phyloP scores from a whole-genome alignment of 495 filamentous ascomycete genomes.

The Niebla homalea region DNA sequence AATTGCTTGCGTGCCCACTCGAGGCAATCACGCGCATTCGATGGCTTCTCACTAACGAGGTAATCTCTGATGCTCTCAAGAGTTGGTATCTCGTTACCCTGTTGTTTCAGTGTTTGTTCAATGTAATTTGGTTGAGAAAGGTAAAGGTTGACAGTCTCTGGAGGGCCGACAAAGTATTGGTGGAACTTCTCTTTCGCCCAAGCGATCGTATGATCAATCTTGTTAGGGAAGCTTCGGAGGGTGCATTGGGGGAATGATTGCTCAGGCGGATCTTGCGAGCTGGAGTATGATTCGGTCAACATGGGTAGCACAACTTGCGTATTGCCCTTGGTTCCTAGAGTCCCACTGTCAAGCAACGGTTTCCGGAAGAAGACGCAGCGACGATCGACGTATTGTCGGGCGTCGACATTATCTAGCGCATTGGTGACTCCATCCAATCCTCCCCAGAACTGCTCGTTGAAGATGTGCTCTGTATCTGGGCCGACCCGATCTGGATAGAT shows the following conservation, averaged over 20 bases:
- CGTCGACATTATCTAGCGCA: constrained; percentile 95
- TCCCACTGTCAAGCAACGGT: constrained; percentile 90
- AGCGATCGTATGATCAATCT: constrained; percentile 97
- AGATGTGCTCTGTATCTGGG: constrained; percentile 83
- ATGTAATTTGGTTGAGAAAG: constrained; percentile 85
- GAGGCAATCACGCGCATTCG: constrained; percentile 91
- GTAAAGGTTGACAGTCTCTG: constrained; percentile 92
- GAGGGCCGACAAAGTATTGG: constrained; percentile 80
- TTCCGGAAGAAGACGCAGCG: constrained; percentile 98
- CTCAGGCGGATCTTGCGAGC: constrained; percentile 95
- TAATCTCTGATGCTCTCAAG: constrained; percentile 81
- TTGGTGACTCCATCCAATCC: constrained; percentile 88
- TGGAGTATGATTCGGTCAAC: constrained; percentile 94
- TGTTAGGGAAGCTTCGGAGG: constrained; percentile 92
- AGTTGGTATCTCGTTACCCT: constrained; percentile 91
- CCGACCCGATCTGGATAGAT: constrained; percentile 82
- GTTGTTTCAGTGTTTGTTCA: constrained; percentile 77
- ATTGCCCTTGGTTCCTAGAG: constrained; percentile 96
- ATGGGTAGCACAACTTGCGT: constrained; percentile 85
- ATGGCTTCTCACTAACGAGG: constrained; percentile 83
- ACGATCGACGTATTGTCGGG: constrained; percentile 91
- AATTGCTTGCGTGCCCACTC: constrained; percentile 88
- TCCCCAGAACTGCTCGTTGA: constrained; percentile 91
- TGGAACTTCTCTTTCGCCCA: constrained; percentile 96
- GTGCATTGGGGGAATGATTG: constrained; percentile 99